Evolutionary conservation across 2,329 filamentous ascomycete species (phyloP), one percentile per base, ranked within the genome.

Genomic region (Aspergillus sp.): DNA sequence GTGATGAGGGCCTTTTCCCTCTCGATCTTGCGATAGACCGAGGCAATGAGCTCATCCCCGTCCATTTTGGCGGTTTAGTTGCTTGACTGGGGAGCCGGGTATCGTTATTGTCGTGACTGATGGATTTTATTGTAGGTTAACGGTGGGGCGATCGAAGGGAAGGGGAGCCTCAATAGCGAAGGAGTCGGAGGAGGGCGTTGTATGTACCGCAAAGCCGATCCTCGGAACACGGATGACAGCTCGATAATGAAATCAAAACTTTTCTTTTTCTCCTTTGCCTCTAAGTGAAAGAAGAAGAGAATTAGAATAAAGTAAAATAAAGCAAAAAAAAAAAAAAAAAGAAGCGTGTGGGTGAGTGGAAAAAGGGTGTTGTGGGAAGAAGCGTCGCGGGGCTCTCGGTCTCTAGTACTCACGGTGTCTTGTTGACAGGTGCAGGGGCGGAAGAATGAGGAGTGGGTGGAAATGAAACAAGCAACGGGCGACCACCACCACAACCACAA

Each of bases 21-120:
- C 78, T 96, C 89, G 72, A 98, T 97, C 85, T 98, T 97, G 76
- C 85, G 86, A 74, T 86, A 83, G 74, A 98, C 90, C 70, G 89
- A 86, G 72, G 83, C 83, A 72, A 83, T 78, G 56, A 81, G 76
- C 59, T 82, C 77, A 64, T 84, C 79, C 67, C 74, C 75, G 53
- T 74, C 75, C 74, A 82, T 83, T 65, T 58, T 74, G 69, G 30
- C n/a, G 12, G n/a, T 37, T 12, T 30, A 30, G 25, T 30, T 10
- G 12, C 25, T 17, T 17, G 25, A 17, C 68, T 65, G 60, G 61
- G 49, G 46, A n/a, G n/a, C n/a, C n/a, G n/a, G 54, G 38, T 44
- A 45, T 32, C 27, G 48, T 37, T 37, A 10, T 37, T 37, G 33
- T 17, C 33, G 33, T 37, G n/a, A 17, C n/a, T 37, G n/a, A 37